A percentile compares a stretch with the other conserved stretches of the same genome.
phyloP scores from a whole-genome alignment of 345 rosid genomes.

The Acer negundo region DNA sequence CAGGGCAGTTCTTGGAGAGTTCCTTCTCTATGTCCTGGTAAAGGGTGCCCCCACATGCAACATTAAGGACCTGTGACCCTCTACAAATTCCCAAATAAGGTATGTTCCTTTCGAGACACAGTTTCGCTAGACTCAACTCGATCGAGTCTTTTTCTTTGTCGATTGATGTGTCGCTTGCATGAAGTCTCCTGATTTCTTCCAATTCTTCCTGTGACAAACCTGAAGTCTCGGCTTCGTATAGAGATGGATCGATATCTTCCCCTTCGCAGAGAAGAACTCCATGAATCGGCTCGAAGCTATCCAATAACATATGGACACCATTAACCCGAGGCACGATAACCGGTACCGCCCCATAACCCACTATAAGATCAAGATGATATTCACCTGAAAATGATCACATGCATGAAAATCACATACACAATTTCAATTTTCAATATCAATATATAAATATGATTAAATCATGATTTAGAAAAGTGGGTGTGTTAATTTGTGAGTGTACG shows the following conservation, averaged over 20 bases:
- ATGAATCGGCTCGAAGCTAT: conserved; percentile 90
- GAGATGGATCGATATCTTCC: conserved; percentile 85
- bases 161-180: conserved; percentile 67
- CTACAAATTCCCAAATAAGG: conserved; percentile 88
- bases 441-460: too few species aligned
- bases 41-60: conserved; percentile 87
- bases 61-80: conserved; percentile 82
- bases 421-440: background rate
- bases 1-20: conserved; percentile 32
- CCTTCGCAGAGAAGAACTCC: conserved; percentile 95
- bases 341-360: conserved; percentile 77
- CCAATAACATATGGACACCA: conserved; percentile 71
- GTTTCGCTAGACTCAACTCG: conserved; percentile 69
- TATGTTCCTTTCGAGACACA: conserved; percentile 80
- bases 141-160: conserved; percentile 83
- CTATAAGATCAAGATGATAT: conserved; percentile 89
- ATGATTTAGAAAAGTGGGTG: background rate
- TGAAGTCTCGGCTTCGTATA: conserved; percentile 52
- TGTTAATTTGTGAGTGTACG: background rate
- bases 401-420: background rate
- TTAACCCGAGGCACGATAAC: conserved; percentile 79
- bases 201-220: conserved; percentile 61
- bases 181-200: conserved; percentile 67
- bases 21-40: conserved; percentile 72
- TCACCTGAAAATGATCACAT: conserved; percentile 52